Percentiles rank a stretch among this genome's conserved stretches.
Evolutionary conservation across 768 basidiomycete genomes (phyloP).

Genomic region (Mycena rosella): DNA sequence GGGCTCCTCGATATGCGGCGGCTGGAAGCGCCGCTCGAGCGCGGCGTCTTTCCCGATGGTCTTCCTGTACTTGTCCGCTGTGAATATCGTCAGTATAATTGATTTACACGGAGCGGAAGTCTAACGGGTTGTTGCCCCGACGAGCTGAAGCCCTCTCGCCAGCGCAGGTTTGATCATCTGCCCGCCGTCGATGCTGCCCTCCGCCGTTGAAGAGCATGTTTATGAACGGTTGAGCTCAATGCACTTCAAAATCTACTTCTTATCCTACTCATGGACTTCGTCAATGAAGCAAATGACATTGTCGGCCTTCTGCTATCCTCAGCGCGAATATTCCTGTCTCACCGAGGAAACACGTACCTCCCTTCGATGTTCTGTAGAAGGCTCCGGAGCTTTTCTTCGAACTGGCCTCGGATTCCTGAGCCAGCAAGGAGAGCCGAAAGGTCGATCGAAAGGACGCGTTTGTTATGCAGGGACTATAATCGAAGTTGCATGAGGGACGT

Average conservation of each 20-base stretch:
- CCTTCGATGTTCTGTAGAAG: constrained; percentile 90
- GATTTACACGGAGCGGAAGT: background rate
- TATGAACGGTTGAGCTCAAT: constrained; percentile 37
- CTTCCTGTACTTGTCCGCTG: constrained; percentile 90
- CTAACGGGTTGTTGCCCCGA: constrained; percentile 91
- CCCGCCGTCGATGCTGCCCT: constrained; percentile 93
- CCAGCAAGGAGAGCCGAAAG: constrained; percentile 88
- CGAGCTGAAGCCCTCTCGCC: constrained; percentile 87
- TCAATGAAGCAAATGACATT: constrained; percentile 95
- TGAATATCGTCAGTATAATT: background rate
- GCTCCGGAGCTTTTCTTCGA: constrained; percentile 94
- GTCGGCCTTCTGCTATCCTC: constrained; percentile 65
- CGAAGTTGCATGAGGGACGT: background rate
- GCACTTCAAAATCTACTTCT: background rate
- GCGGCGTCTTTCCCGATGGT: constrained; percentile 94
- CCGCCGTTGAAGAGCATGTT: constrained; percentile 86
- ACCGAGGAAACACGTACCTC: constrained; percentile 56
- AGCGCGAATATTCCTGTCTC: constrained; percentile 20
- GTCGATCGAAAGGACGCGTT: constrained; percentile 90
- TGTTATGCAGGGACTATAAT: constrained; percentile 81
- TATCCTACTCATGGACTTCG: constrained; percentile 81
- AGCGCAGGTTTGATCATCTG: constrained; percentile 95
- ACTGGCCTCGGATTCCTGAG: constrained; percentile 91
- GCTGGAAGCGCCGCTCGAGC: constrained; percentile 92
- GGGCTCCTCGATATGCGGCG: constrained; percentile 90